Percentiles rank a stretch among this genome's conserved stretches.
These are phyloP conservation scores for Calonectria multiphialidica DNA, from an alignment of 2,329 filamentous ascomycete species.

Conservation along the genomic window DNA sequence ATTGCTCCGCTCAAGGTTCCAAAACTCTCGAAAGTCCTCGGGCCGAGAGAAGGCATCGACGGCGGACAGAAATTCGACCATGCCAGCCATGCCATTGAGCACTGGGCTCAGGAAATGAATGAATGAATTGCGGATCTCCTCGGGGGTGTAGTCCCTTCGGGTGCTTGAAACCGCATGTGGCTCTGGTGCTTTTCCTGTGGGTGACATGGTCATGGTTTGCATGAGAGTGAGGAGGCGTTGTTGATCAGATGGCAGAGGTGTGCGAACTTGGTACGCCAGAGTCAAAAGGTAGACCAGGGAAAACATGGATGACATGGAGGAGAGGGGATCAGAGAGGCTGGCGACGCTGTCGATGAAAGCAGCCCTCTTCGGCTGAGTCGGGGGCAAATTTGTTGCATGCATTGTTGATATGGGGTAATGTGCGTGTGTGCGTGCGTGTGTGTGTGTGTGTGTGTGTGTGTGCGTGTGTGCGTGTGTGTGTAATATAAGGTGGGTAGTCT, in stretches of 20 bases:
- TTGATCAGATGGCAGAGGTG: slow-evolving; percentile 40
- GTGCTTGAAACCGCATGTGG: not conserved
- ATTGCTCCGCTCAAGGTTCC: slow-evolving; percentile 49
- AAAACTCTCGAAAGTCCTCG: slow-evolving; percentile 50
- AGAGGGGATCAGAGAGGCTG: slow-evolving; percentile 47
- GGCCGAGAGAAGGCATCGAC: slow-evolving; percentile 48
- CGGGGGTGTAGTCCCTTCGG: slow-evolving; percentile 35
- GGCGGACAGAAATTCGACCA: slow-evolving; percentile 47
- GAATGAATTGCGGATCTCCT: slow-evolving; percentile 48
- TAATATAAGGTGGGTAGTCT: not conserved
- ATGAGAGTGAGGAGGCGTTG: slow-evolving; percentile 50
- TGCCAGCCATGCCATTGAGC: slow-evolving; percentile 50
- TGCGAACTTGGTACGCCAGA: slow-evolving; percentile 47
- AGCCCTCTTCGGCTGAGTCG: slow-evolving; percentile 33
- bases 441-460: not conserved
- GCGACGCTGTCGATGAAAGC: slow-evolving; percentile 45
- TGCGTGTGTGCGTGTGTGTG: not conserved
- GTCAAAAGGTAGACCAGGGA: slow-evolving; percentile 50
- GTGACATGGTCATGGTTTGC: slow-evolving; percentile 49
- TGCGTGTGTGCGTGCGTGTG: not conserved
- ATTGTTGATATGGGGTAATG: slow-evolving; percentile 22
- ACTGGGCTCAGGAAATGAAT: slow-evolving; percentile 47
- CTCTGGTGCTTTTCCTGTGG: slow-evolving; percentile 29
- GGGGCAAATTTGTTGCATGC: slow-evolving; percentile 39
- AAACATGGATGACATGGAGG: slow-evolving; percentile 45